Evolutionary conservation across 805 yeast species (phyloP).

Genomic region (Spencermartinsiella europaea): DNA sequence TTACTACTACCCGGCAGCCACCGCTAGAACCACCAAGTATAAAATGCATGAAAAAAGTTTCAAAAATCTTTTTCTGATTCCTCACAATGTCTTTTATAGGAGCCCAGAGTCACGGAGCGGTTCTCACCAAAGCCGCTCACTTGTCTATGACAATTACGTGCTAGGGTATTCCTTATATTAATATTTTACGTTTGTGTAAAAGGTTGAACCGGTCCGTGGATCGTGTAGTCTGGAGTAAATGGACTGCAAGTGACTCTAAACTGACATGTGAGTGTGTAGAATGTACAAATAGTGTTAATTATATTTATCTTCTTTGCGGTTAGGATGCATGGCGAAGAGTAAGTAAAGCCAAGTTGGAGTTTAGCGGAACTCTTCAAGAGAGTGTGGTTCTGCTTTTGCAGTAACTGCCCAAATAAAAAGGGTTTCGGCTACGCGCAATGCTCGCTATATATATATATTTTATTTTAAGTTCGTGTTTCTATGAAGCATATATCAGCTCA

Average conservation of each 20-base stretch:
- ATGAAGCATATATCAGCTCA: too few relatives aligned
- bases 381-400: too few relatives aligned
- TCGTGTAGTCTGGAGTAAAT: slow-evolving; percentile 8
- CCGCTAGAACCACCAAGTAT: too few relatives aligned
- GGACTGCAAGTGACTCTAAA: slow-evolving; percentile 13
- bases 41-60: too few relatives aligned
- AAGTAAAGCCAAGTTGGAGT: too few relatives aligned
- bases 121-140: slow-evolving; percentile 15
- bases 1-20: too few relatives aligned
- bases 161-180: slow-evolving; percentile 21
- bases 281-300: not conserved
- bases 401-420: too few relatives aligned
- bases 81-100: slow-evolving; percentile 22
- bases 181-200: slow-evolving; percentile 4
- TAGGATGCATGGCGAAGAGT: too few relatives aligned
- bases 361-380: too few relatives aligned
- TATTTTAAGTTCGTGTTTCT: too few relatives aligned
- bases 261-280: slow-evolving; percentile 6
- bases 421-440: too few relatives aligned
- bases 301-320: slow-evolving; percentile 1
- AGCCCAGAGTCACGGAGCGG: slow-evolving; percentile 26
- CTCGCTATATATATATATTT: too few relatives aligned
- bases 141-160: slow-evolving; percentile 22
- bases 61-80: slow-evolving; percentile 10
- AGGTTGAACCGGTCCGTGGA: slow-evolving; percentile 14